Evolutionary conservation across 106 monocot genomes (phyloP), one percentile per base, ranked within the genome.

Genomic region (Ottelia alismoides): DNA sequence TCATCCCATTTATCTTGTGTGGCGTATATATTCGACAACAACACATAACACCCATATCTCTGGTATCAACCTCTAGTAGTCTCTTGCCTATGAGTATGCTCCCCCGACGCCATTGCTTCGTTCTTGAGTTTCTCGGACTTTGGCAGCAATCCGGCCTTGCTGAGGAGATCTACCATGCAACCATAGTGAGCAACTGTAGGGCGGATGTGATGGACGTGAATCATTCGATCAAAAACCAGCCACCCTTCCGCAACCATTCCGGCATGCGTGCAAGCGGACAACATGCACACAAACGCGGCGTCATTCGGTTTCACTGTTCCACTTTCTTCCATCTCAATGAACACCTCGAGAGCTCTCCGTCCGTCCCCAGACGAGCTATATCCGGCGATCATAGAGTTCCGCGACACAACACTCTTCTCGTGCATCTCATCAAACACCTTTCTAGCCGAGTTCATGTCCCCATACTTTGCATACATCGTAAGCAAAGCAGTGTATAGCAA

Each of bases 391-490:
- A 92, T 76, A 2, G 85, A 63, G 49, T 78, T 78, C 81, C 78
- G 85, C 5, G 85, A 75, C 0, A 73, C 78, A 0, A 78, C 58
- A 31, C 49, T 78, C 44, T 46, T 60, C 27, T 78, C 74, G 18
- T 20, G 32, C 78, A 87, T 87, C 30, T 19, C 44, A 28, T 87
- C 78, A 12, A 87, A 87, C 14, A 87, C 45, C 27, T 72, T 58
- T 31, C 30, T 59, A 4, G 87, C 81, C 0, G 52, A 44, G 1
- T 64, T 63, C 70, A 78, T 78, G 14, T 40, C 82, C 6, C 87
- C 82, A 20, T 82, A 88, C 53, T 82, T 92, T 16, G 78, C 61
- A 56, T 92, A 92, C 92, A 92, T 92, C 2, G 78, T 79, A 18
- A 92, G 32, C 9, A 92, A 54, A 0, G 85, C 58, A 2, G 85